phyloP scores from a whole-genome alignment of 139 green algal species.

The Coelastrella sp. region DNA sequence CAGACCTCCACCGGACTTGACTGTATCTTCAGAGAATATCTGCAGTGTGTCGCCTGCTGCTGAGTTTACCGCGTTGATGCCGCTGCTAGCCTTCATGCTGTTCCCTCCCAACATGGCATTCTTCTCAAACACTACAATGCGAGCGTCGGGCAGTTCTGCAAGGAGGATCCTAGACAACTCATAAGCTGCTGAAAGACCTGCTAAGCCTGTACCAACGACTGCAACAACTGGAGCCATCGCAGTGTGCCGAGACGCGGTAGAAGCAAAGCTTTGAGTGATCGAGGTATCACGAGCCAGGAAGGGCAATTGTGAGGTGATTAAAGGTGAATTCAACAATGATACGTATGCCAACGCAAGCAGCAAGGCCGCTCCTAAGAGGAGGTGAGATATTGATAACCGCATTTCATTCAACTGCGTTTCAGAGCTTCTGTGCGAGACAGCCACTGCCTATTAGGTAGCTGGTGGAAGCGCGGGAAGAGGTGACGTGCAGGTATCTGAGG shows the following conservation, averaged over 20 bases:
- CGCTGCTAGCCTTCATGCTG: conserved; percentile 75
- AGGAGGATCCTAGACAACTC: conserved; percentile 3
- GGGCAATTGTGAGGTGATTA: background rate
- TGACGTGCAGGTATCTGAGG: too few species aligned
- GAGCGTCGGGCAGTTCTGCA: background rate
- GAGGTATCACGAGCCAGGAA: background rate
- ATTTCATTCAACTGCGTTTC: too few species aligned
- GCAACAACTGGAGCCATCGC: conserved; percentile 49
- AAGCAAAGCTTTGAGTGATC: too few species aligned
- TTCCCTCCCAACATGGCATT: conserved; percentile 76
- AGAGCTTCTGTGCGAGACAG: too few species aligned
- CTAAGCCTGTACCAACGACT: conserved; percentile 73
- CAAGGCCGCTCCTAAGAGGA: background rate
- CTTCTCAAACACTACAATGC: conserved; percentile 79
- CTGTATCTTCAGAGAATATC: conserved; percentile 65
- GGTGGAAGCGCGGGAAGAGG: too few species aligned
- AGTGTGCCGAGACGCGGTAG: background rate
- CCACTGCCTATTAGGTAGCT: too few species aligned
- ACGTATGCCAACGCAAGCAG: background rate
- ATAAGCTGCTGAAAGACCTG: conserved; percentile 66
- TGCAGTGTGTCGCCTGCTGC: conserved; percentile 47
- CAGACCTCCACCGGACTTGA: conserved; percentile 65
- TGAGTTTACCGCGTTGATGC: conserved; percentile 77
- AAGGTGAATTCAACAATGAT: background rate
- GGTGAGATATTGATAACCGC: too few species aligned